phyloP scores from a whole-genome alignment of 2,329 filamentous ascomycete genomes.

The Ophiostoma tasmaniense region DNA sequence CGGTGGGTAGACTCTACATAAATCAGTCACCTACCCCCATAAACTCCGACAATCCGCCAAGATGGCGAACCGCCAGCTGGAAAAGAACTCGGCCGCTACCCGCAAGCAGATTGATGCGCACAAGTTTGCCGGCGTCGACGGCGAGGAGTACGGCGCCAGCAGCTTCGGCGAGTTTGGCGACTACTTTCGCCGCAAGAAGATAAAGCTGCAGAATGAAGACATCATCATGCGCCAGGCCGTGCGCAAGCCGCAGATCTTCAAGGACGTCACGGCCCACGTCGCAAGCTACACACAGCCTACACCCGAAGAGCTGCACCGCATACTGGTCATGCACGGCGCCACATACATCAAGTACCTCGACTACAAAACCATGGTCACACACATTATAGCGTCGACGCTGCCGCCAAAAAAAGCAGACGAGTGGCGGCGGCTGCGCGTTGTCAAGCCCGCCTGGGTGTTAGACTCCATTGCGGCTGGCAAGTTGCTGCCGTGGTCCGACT shows the following conservation, averaged over 20 bases:
- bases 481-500: slow-evolving; percentile 77
- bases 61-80: slow-evolving; percentile 51
- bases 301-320: slow-evolving; percentile 74
- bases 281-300: slow-evolving; percentile 96
- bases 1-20: slow-evolving; percentile 6
- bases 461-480: slow-evolving; percentile 78
- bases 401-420: slow-evolving; percentile 91
- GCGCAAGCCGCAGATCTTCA: slow-evolving; percentile 74
- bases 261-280: slow-evolving; percentile 80
- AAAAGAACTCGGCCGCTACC: slow-evolving; percentile 54
- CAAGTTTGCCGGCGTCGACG: slow-evolving; percentile 69
- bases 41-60: slow-evolving; percentile 15
- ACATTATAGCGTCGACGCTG: slow-evolving; percentile 84
- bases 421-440: slow-evolving; percentile 78
- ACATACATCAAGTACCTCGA: slow-evolving; percentile 92
- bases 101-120: slow-evolving; percentile 57
- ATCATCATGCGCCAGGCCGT: slow-evolving; percentile 64
- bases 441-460: slow-evolving; percentile 89
- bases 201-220: slow-evolving; percentile 94
- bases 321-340: slow-evolving; percentile 89
- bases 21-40: neutral
- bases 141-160: slow-evolving; percentile 85
- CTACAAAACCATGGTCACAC: slow-evolving; percentile 87
- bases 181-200: slow-evolving; percentile 92
- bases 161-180: slow-evolving; percentile 83